Evolutionary conservation across 2,329 filamentous ascomycete species (phyloP), one percentile per base, ranked within the genome.

Genomic region (Bipolaris sorokiniana): DNA sequence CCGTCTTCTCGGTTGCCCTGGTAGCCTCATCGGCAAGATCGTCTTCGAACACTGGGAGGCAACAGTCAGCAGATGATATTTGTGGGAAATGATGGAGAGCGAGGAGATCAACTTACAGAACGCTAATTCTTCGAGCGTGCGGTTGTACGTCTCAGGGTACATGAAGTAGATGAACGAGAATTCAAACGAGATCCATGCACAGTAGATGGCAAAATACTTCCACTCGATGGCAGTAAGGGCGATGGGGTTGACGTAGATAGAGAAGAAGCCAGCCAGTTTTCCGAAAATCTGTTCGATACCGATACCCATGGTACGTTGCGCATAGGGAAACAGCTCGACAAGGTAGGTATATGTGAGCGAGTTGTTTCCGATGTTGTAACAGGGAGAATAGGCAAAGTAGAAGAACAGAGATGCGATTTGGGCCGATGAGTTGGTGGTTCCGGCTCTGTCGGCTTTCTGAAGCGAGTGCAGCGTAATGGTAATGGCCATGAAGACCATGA

Each of bases 341-440:
- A 87, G 77, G 70, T 84, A 86, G 13, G 83, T 88, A 72, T 88
- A 88, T 0, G 85, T 87, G 52, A 89, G 77, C 13, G 86, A 84
- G 67, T 88, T 89, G 71, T 88, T 87, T n/a, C 85, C 86, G 48
- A 88, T 80, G 64, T 88, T 88, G 70, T 88, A 89, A 58, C 62
- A 68, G 3, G 85, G 84, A 9, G 80, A 81, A 70, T 87, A 88
- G 3, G 80, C 77, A 60, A 86, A 88, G 63, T 85, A 86, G 73
- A 86, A 88, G 72, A 88, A 82, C 31, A 87, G 65, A 36, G 78
- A 77, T 3, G 78, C 76, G 22, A 78, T 74, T 15, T 66, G 63
- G 33, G 78, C 77, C 20, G 74, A 62, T 10, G 73, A 72, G 22
- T 76, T 74, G 5, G 67, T 71, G 23, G 71, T 68, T 0, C 48